Base-by-base conservation (phyloP, 2,329 filamentous ascomycete species). In the Fusarium humuli region DNA sequence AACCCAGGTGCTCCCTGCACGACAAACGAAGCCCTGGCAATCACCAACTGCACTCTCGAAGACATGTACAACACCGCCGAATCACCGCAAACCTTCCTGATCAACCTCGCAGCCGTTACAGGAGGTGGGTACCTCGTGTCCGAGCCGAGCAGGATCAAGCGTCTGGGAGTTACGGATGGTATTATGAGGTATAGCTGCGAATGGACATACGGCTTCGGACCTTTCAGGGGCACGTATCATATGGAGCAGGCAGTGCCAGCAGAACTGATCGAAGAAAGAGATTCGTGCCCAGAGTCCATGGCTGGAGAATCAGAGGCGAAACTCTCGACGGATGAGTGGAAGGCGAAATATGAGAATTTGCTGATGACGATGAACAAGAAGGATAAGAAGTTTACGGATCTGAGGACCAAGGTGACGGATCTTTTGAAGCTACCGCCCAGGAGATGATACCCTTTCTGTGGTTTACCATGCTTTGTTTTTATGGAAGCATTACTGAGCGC, bases 331-430 rank as follows among this genome's bases (percentile, higher is more conserved):
- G 81, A 79, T 42, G 78, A 82, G 50, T 87, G 87, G 87, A 83
- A 86, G 75, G 77, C 77, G 49, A 86, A 83, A 65, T 89, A 90
- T 69, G 81, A 80, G 45, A 85, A 88, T 57, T 81, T 92, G 70
- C 84, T 91, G 74, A 85, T 85, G 44, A 84, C 85, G 66, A 84
- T 92, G 72, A 85, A 84, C 75, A 85, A 87, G 62, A 84, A 85
- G 63, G 88, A 91, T 72, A 84, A 85, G 71, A 83, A 85, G 71
- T 77, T 87, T 55, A 74, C 77, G 56, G 78, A 80, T 42, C 72
- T 88, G 59, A 82, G 81, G 70, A 78, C 77, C 41, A 81, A 76
- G 30, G 77, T 88, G 46, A 73, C 86, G 61, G 78, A 81, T 56
- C 75, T 79, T 18, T 61, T 83, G 52, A 75, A 67, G 56, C 22